Conservation (phyloP, 2,329 filamentous ascomycete genomes). For the Trichophyton schoenleinii region DNA sequence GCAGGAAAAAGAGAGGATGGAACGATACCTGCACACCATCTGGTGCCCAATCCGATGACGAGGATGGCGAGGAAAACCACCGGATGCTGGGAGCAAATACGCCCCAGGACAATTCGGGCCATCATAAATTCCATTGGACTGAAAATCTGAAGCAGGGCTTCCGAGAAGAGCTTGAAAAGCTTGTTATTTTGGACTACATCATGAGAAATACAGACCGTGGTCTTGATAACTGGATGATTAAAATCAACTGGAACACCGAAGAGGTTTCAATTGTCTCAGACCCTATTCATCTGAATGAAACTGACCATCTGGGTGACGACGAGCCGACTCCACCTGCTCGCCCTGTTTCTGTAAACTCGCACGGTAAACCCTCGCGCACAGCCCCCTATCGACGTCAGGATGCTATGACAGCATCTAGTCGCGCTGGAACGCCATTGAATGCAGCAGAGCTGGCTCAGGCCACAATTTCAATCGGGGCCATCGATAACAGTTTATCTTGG, state of each 20-base stretch:
- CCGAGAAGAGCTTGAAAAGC: constrained; percentile 86
- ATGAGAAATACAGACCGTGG: constrained; percentile 98
- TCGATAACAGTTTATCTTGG: constrained; percentile 97
- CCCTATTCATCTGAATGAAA: constrained; percentile 53
- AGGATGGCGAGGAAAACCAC: constrained; percentile 45
- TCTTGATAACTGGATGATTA: constrained; percentile 99
- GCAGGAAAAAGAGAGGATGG: constrained; percentile 60
- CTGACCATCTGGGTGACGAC: constrained; percentile 34
- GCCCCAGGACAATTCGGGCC: constrained; percentile 35
- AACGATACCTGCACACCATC: constrained; percentile 67
- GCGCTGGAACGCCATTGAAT: constrained; percentile 41
- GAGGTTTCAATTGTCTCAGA: constrained; percentile 78
- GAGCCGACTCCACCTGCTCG: constrained; percentile 43
- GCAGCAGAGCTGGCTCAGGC: constrained; percentile 37
- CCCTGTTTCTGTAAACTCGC: constrained; percentile 45
- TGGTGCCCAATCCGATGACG: constrained; percentile 46
- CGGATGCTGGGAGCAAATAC: constrained; percentile 27
- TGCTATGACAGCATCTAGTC: constrained; percentile 64
- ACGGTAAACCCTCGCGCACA: constrained; percentile 21
- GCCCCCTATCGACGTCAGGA: constrained; percentile 63
- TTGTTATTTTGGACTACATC: constrained; percentile 96
- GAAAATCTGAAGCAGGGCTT: constrained; percentile 80
- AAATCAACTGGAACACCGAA: constrained; percentile 74
- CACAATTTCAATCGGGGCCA: constrained; percentile 70
- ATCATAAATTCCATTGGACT: constrained; percentile 65